These are phyloP conservation scores for Cordyceps pruinosa DNA, from an alignment of 2,329 filamentous ascomycete species.

Conservation along the genomic window DNA sequence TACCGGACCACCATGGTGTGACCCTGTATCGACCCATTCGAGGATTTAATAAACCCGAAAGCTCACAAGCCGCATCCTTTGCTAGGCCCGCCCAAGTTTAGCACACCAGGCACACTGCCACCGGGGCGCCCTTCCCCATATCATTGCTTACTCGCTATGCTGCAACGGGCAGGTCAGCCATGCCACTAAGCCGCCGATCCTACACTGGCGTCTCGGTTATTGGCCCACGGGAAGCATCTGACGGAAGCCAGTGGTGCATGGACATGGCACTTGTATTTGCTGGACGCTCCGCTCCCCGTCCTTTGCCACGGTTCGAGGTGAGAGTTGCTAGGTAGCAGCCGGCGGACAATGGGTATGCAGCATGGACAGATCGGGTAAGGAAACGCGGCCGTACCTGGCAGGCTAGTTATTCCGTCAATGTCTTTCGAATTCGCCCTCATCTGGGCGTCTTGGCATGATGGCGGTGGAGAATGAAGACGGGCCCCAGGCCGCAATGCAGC, in stretches of 20 bases:
- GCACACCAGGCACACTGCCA: background rate
- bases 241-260: background rate
- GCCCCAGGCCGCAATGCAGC: background rate
- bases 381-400: background rate
- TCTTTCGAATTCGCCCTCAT: background rate
- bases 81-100: background rate
- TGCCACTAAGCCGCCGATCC: background rate
- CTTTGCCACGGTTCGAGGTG: too few relatives aligned
- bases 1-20: background rate
- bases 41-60: conserved; percentile 9
- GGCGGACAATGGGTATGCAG: background rate
- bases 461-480: background rate
- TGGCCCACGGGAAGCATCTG: background rate
- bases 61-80: background rate
- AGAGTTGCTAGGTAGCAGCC: too few relatives aligned
- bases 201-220: background rate
- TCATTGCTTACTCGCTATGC: conserved; percentile 10
- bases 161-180: conserved; percentile 1
- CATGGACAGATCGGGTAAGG: background rate
- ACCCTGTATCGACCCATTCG: conserved; percentile 6
- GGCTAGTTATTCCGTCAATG: background rate
- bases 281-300: too few relatives aligned
- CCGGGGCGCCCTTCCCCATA: background rate
- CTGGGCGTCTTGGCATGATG: background rate
- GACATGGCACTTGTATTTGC: background rate